phyloP scores from a whole-genome alignment of 1,284 basidiomycete species.

The Heterobasidion occidentale region DNA sequence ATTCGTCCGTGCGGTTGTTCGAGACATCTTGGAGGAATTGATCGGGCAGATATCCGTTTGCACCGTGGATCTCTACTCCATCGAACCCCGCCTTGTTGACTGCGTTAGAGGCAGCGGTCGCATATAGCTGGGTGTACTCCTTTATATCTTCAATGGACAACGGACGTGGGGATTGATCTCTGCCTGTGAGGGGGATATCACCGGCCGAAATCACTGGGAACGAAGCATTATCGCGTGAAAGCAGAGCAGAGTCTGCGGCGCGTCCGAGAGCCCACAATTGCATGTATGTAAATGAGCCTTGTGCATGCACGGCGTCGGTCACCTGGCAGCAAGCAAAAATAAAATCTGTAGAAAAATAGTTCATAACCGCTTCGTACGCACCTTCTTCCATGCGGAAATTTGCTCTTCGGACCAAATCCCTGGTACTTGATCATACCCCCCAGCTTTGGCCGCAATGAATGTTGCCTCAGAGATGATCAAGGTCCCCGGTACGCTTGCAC shows the following conservation, averaged over 20 bases:
- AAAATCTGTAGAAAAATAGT: neutral
- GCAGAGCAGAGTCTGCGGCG: conserved; percentile 22
- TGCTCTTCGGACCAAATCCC: conserved; percentile 38
- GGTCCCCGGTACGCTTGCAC: conserved; percentile 33
- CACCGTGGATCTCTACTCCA: conserved; percentile 33
- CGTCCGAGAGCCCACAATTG: conserved; percentile 43
- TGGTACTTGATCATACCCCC: conserved; percentile 29
- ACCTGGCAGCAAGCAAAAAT: conserved; percentile 12
- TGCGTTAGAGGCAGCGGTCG: conserved; percentile 31
- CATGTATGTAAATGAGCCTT: conserved; percentile 31
- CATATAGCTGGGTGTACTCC: conserved; percentile 30
- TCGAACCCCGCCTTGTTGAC: conserved; percentile 37
- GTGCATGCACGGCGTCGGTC: conserved; percentile 20
- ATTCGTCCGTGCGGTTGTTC: conserved; percentile 40
- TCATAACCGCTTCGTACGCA: conserved; percentile 9
- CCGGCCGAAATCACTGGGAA: conserved; percentile 28
- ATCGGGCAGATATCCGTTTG: conserved; percentile 19
- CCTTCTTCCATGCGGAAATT: conserved; percentile 37
- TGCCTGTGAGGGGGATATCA: conserved; percentile 26
- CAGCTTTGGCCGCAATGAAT: conserved; percentile 29
- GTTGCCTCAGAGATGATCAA: conserved; percentile 42
- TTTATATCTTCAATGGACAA: conserved; percentile 28
- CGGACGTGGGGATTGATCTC: conserved; percentile 20
- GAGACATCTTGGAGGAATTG: conserved; percentile 16
- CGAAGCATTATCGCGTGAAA: conserved; percentile 15